Evolutionary conservation across 2,329 filamentous ascomycete genomes (phyloP).

Genomic region (Pseudogymnoascus verrucosus): DNA sequence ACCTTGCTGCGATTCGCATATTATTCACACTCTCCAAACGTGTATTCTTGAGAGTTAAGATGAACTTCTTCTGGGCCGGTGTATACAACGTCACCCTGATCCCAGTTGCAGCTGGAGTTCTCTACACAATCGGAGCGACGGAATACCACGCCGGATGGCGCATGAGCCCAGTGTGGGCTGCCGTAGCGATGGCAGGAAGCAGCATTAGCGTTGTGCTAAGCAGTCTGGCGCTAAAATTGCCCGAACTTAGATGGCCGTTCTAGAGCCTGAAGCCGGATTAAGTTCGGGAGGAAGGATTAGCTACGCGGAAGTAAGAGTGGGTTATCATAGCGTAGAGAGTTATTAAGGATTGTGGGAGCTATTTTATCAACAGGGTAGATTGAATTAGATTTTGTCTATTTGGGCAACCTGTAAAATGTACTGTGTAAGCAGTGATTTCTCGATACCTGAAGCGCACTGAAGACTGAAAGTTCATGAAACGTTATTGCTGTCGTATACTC

Average conservation of each 20-base stretch:
- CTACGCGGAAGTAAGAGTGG: background rate
- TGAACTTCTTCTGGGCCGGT: slow-evolving; percentile 82
- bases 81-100: slow-evolving; percentile 74
- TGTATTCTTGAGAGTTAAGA: slow-evolving; percentile 70
- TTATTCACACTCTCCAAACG: slow-evolving; percentile 62
- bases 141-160: background rate
- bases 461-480: no score
- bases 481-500: no score
- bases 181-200: background rate
- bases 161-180: background rate
- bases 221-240: background rate
- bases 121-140: slow-evolving; percentile 41
- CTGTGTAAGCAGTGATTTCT: no score
- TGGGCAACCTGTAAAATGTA: background rate
- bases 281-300: background rate
- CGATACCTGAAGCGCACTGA: no score
- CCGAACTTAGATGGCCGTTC: background rate
- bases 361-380: background rate
- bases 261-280: background rate
- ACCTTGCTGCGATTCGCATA: slow-evolving; percentile 62
- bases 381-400: background rate
- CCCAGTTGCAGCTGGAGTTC: slow-evolving; percentile 71
- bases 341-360: background rate
- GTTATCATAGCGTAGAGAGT: background rate
- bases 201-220: background rate